Evolutionary conservation across 208 protist species (phyloP).

Genomic region (Crithidia fasciculata): DNA sequence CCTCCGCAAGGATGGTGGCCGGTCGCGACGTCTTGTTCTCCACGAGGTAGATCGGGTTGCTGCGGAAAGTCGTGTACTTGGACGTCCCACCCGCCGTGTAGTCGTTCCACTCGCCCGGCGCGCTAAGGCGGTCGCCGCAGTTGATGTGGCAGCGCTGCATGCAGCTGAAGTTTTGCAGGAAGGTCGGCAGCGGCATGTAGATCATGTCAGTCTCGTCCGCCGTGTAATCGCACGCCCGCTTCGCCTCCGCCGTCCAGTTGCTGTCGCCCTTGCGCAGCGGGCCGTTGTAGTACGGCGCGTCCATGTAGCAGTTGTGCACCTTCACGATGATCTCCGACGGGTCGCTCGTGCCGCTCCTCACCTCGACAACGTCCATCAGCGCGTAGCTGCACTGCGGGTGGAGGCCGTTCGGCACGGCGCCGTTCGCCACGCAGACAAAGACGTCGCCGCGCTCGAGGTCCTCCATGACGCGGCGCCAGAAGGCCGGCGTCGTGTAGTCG

Average conservation of each 20-base stretch:
- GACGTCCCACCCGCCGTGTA: constrained; percentile 69
- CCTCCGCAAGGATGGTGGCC: constrained; percentile 70
- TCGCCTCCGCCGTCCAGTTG: constrained; percentile 59
- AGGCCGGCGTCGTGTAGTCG: constrained; percentile 67
- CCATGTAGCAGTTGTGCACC: constrained; percentile 80
- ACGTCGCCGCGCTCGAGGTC: constrained; percentile 76
- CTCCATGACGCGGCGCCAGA: constrained; percentile 68
- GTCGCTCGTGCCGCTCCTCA: constrained; percentile 42
- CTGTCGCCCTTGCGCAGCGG: constrained; percentile 47
- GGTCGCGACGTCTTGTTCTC: constrained; percentile 78
- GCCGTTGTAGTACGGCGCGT: constrained; percentile 65
- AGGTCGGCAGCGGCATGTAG: constrained; percentile 69
- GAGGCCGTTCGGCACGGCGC: constrained; percentile 58
- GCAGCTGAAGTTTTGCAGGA: constrained; percentile 81
- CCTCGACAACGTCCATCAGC: constrained; percentile 69
- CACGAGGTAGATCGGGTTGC: constrained; percentile 85
- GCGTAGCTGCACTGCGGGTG: constrained; percentile 81
- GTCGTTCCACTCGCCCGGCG: constrained; percentile 73
- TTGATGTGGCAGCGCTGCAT: constrained; percentile 89
- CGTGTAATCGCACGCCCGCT: constrained; percentile 50
- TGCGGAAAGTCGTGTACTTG: constrained; percentile 88
- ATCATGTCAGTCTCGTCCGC: constrained; percentile 51
- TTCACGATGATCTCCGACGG: constrained; percentile 66
- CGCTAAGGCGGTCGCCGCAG: constrained; percentile 80
- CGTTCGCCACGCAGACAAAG: constrained; percentile 72